These are phyloP conservation scores for Corylus heterophylla DNA, from an alignment of 306 rosid genomes.

Conservation along the genomic window DNA sequence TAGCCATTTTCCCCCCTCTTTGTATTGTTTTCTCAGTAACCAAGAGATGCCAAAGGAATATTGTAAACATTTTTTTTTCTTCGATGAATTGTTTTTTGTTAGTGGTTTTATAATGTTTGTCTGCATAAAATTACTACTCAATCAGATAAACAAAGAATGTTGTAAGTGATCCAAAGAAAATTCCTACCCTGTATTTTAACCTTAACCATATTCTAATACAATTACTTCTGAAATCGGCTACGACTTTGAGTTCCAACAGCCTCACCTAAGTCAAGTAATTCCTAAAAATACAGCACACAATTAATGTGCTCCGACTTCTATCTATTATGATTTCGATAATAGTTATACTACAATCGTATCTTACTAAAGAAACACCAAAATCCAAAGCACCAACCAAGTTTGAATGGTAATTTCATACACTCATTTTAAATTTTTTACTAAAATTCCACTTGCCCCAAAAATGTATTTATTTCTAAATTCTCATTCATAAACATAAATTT, in stretches of 20 bases:
- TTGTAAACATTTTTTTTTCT: no score
- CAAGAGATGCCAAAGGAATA: no score
- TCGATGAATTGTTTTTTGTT: no score
- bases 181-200: neutral
- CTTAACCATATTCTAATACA: no score
- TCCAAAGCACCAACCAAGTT: conserved; percentile 11
- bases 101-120: no score
- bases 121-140: no score
- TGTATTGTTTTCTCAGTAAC: no score
- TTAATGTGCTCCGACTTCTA: conserved; percentile 3
- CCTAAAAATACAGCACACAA: conserved; percentile 47
- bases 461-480: conserved; percentile 1
- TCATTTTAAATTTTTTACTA: conserved; percentile 6
- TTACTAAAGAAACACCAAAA: conserved; percentile 9
- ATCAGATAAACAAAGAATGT: conserved; percentile 3
- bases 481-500: neutral
- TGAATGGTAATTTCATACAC: neutral
- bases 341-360: neutral
- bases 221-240: no score
- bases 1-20: no score
- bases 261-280: conserved; percentile 82
- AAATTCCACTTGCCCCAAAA: neutral
- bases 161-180: conserved; percentile 12
- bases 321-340: conserved; percentile 18
- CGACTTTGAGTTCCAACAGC: conserved; percentile 86